Evolutionary conservation across 768 basidiomycete species (phyloP).

Genomic region (Trametes maxima): DNA sequence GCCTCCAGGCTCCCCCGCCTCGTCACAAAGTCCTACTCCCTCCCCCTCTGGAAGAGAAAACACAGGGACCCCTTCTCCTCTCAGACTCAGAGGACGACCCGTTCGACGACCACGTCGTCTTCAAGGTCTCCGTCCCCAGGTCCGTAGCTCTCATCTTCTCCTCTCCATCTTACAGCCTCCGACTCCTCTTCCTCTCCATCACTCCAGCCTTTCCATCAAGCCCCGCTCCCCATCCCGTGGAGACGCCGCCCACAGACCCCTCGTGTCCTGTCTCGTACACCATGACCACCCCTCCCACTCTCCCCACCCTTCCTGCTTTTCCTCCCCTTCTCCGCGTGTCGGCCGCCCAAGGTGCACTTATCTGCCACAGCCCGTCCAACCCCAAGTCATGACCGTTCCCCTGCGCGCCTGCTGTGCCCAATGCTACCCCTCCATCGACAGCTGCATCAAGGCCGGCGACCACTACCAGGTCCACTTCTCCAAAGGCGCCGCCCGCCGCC

Average conservation of each 20-base stretch:
- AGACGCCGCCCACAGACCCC: slow-evolving; percentile 34
- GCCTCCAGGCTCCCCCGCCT: slow-evolving; percentile 51
- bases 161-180: slow-evolving; percentile 1
- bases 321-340: slow-evolving; percentile 7
- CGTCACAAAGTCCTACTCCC: slow-evolving; percentile 64
- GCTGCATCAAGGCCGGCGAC: slow-evolving; percentile 54
- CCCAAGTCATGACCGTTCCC: slow-evolving; percentile 56
- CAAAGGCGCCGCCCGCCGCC: slow-evolving; percentile 59
- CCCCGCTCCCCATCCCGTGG: slow-evolving; percentile 43
- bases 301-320: slow-evolving; percentile 18
- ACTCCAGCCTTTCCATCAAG: slow-evolving; percentile 25
- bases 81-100: slow-evolving; percentile 26
- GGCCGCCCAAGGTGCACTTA: slow-evolving; percentile 21
- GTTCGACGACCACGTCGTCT: slow-evolving; percentile 49
- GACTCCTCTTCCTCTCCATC: slow-evolving; percentile 1
- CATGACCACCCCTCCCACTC: slow-evolving; percentile 41
- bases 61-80: slow-evolving; percentile 24
- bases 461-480: slow-evolving; percentile 67
- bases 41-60: slow-evolving; percentile 67
- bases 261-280: slow-evolving; percentile 58
- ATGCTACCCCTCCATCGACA: slow-evolving; percentile 62
- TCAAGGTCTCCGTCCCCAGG: slow-evolving; percentile 68
- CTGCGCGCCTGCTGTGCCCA: slow-evolving; percentile 71
- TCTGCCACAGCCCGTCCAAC: slow-evolving; percentile 20
- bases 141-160: slow-evolving; percentile 34